phyloP scores from a whole-genome alignment of 2,329 filamentous ascomycete genomes.

The Aspergillus thermomutatus region DNA sequence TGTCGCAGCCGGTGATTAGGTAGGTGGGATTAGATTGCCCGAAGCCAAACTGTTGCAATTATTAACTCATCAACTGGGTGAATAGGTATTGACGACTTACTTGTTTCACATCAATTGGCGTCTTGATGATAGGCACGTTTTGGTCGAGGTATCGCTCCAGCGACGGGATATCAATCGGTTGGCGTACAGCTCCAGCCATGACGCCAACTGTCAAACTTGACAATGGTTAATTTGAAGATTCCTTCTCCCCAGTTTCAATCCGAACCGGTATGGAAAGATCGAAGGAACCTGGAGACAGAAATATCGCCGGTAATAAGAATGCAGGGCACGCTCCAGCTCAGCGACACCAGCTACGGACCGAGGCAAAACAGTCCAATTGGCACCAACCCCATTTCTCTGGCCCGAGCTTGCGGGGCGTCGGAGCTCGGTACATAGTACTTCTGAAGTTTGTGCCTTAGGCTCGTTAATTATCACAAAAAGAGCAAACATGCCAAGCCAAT shows the following conservation, averaged over 20 bases:
- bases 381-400: background rate
- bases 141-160: conserved; percentile 74
- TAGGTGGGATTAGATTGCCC: conserved; percentile 98
- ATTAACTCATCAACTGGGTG: background rate
- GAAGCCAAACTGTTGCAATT: conserved; percentile 76
- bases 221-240: background rate
- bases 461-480: conserved; percentile 2
- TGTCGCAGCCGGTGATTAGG: conserved; percentile 71
- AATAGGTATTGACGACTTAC: conserved; percentile 45
- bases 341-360: conserved; percentile 5
- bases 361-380: background rate
- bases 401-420: background rate
- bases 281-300: background rate
- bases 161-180: conserved; percentile 79
- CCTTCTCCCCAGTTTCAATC: background rate
- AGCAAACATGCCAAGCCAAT: conserved; percentile 9
- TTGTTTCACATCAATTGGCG: conserved; percentile 85
- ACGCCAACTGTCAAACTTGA: conserved; percentile 9
- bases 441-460: background rate
- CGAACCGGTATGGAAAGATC: background rate
- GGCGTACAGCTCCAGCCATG: conserved; percentile 85
- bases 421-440: background rate
- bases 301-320: conserved; percentile 4
- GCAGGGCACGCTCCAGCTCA: background rate
- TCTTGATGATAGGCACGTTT: conserved; percentile 78